Percentiles rank a stretch among this genome's conserved stretches.
Evolutionary conservation across 192 early-diverging fungal species (phyloP).

Genomic region (Coemansia sp.): DNA sequence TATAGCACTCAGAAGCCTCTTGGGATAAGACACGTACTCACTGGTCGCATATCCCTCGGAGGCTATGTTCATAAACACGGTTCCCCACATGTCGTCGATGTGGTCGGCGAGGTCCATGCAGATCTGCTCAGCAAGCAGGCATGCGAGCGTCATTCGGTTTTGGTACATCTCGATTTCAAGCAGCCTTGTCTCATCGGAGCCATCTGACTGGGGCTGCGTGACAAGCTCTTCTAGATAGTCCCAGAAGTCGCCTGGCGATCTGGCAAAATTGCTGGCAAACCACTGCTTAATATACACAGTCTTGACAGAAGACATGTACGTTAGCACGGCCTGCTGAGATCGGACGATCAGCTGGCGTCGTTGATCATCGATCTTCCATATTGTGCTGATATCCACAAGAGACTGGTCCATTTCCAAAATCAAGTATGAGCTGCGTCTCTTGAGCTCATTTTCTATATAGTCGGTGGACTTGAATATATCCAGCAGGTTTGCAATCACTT

Average conservation of each 20-base stretch:
- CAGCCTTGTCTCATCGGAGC: background rate
- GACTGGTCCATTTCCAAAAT: conserved; percentile 11
- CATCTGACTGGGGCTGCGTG: conserved; percentile 4
- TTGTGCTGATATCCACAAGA: conserved; percentile 14
- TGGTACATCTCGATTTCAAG: conserved; percentile 39
- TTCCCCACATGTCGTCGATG: conserved; percentile 2
- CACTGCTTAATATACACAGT: conserved; percentile 34
- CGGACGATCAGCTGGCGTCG: conserved; percentile 24
- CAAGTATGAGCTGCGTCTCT: conserved; percentile 32
- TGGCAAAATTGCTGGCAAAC: conserved; percentile 22
- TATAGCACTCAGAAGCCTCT: background rate
- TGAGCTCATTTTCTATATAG: conserved; percentile 31
- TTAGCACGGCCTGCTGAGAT: conserved; percentile 32
- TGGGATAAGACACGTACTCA: conserved; percentile 9
- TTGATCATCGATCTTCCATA: conserved; percentile 39
- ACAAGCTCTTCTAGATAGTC: conserved; percentile 25
- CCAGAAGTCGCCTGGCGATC: conserved; percentile 16
- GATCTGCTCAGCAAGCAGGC: conserved; percentile 41
- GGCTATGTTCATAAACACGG: conserved; percentile 25
- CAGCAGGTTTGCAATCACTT: conserved; percentile 23
- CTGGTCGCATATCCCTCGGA: background rate
- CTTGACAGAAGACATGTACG: conserved; percentile 19
- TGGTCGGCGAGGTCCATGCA: conserved; percentile 29
- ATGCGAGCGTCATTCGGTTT: conserved; percentile 26
- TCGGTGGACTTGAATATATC: conserved; percentile 33